Evolutionary conservation across 768 basidiomycete species (phyloP).

Genomic region (Trametes sanguinea): DNA sequence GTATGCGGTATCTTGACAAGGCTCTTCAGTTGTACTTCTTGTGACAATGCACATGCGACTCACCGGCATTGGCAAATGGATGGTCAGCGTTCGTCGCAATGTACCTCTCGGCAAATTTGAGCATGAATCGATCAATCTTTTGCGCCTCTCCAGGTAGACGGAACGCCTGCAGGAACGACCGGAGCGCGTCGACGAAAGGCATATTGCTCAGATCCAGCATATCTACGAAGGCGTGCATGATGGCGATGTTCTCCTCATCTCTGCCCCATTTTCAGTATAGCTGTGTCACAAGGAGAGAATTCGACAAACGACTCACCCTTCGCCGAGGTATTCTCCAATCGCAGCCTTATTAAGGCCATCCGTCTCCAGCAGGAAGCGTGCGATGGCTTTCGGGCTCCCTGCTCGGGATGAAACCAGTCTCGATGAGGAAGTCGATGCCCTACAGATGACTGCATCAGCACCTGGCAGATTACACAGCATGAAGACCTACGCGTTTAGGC

Average conservation of each 20-base stretch:
- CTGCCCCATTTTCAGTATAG: conserved; percentile 42
- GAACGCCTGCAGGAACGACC: conserved; percentile 91
- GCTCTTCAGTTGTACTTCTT: neutral
- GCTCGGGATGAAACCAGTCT: conserved; percentile 82
- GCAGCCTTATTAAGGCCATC: conserved; percentile 94
- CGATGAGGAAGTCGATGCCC: conserved; percentile 89
- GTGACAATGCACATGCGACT: conserved; percentile 28
- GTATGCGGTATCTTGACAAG: conserved; percentile 78
- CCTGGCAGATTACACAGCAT: neutral
- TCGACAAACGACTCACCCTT: conserved; percentile 66
- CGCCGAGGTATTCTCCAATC: conserved; percentile 98
- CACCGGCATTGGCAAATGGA: conserved; percentile 92
- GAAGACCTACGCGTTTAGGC: conserved; percentile 79
- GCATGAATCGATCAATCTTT: conserved; percentile 98
- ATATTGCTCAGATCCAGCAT: conserved; percentile 81
- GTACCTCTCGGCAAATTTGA: conserved; percentile 97
- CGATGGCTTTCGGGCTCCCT: conserved; percentile 75
- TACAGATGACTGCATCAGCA: conserved; percentile 34
- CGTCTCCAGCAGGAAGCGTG: conserved; percentile 79
- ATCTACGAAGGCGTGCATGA: conserved; percentile 98
- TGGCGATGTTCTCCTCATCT: conserved; percentile 85
- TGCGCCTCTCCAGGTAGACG: conserved; percentile 96
- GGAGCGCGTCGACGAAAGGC: conserved; percentile 86
- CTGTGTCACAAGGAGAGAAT: neutral
- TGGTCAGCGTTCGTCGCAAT: conserved; percentile 86